These are phyloP conservation scores for Cyberlindnera galapagoensis DNA, from an alignment of 805 yeast species.

Conservation along the genomic window DNA sequence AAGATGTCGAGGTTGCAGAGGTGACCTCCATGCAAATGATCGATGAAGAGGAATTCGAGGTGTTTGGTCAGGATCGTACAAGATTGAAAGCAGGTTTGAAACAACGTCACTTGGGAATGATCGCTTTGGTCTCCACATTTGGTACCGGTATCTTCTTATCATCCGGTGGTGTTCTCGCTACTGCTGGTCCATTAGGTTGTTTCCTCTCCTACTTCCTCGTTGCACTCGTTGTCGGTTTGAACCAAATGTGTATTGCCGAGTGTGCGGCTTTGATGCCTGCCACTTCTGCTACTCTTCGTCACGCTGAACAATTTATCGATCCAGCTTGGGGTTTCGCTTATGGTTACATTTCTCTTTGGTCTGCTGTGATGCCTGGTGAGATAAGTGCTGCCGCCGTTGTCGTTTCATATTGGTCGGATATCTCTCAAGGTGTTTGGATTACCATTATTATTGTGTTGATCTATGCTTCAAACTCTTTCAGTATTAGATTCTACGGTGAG, in stretches of 20 bases:
- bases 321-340: constrained; percentile 40
- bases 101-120: constrained; percentile 39
- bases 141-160: constrained; percentile 38
- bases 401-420: constrained; percentile 38
- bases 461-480: constrained; percentile 29
- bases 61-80: constrained; percentile 16
- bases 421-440: constrained; percentile 41
- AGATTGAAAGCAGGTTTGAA: constrained; percentile 13
- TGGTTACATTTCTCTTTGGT: constrained; percentile 38
- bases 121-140: constrained; percentile 40
- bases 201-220: constrained; percentile 28
- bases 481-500: constrained; percentile 41
- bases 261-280: constrained; percentile 32
- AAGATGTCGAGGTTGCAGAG: constrained; percentile 14
- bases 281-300: constrained; percentile 31
- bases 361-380: constrained; percentile 38
- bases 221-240: constrained; percentile 32
- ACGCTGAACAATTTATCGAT: constrained; percentile 34
- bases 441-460: constrained; percentile 34
- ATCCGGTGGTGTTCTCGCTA: constrained; percentile 33
- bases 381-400: constrained; percentile 42
- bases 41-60: constrained; percentile 5
- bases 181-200: constrained; percentile 31
- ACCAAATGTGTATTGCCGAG: constrained; percentile 36
- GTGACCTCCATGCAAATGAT: constrained; percentile 7